Evolutionary conservation across 2,329 filamentous ascomycete genomes (phyloP).

Genomic region (Ceratocystis papillata): DNA sequence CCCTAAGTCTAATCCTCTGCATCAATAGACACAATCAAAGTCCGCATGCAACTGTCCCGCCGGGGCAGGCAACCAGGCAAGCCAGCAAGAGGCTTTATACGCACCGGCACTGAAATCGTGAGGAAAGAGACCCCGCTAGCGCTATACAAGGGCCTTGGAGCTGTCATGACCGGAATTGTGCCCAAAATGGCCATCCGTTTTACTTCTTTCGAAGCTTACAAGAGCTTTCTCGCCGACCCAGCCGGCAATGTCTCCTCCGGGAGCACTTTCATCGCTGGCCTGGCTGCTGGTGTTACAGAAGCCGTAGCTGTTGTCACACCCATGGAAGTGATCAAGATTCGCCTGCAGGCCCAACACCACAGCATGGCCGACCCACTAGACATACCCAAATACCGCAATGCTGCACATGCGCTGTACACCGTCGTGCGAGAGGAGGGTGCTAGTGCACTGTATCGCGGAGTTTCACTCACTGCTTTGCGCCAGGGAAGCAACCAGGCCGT

Average conservation of each 20-base stretch:
- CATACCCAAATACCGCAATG: slow-evolving; percentile 93
- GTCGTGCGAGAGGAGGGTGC: slow-evolving; percentile 85
- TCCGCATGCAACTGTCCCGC: slow-evolving; percentile 95
- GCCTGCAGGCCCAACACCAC: slow-evolving; percentile 95
- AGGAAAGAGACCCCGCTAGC: slow-evolving; percentile 82
- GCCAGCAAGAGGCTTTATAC: slow-evolving; percentile 77
- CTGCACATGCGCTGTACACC: slow-evolving; percentile 71
- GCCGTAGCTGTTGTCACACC: slow-evolving; percentile 92
- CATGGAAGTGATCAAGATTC: slow-evolving; percentile 99
- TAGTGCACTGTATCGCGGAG: slow-evolving; percentile 81
- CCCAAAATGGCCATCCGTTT: slow-evolving; percentile 99
- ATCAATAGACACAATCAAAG: slow-evolving; percentile 79
- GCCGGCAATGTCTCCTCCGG: slow-evolving; percentile 58
- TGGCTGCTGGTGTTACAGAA: slow-evolving; percentile 89
- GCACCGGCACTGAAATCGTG: slow-evolving; percentile 77
- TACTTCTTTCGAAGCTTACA: slow-evolving; percentile 93
- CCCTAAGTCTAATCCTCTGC: slow-evolving; percentile 6
- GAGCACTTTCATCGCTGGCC: slow-evolving; percentile 64
- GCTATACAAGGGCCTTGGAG: slow-evolving; percentile 96
- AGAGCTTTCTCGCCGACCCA: slow-evolving; percentile 64
- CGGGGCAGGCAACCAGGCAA: slow-evolving; percentile 72
- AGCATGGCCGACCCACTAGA: slow-evolving; percentile 95
- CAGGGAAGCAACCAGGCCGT: slow-evolving; percentile 97
- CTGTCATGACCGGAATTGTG: slow-evolving; percentile 88
- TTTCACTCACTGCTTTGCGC: slow-evolving; percentile 81